Conservation (phyloP, 163 green algal genomes). For the Coccomyxa subellipsoidea region DNA sequence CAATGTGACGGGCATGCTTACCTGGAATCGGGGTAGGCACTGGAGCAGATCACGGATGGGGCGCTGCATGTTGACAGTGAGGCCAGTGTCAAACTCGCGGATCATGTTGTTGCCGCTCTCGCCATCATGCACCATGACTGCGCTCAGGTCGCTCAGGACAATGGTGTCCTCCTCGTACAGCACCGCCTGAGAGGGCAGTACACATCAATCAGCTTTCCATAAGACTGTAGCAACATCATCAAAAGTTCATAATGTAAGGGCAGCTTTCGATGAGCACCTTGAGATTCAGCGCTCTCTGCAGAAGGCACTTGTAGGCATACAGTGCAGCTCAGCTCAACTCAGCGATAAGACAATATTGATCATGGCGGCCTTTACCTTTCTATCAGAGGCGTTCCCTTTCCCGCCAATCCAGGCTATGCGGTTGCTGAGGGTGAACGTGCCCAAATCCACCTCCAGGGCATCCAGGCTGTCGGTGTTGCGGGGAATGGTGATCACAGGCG, state of each 20-base stretch:
- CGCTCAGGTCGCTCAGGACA: slow-evolving; percentile 36
- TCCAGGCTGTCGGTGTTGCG: slow-evolving; percentile 48
- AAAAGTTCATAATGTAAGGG: no score
- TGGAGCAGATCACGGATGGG: slow-evolving; percentile 25
- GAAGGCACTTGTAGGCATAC: no score
- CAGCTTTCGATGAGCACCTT: no score
- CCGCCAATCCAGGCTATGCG: slow-evolving; percentile 36
- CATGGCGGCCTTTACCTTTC: no score
- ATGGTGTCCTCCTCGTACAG: slow-evolving; percentile 45
- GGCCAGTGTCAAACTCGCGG: slow-evolving; percentile 48
- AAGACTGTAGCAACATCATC: no score
- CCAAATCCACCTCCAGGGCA: slow-evolving; percentile 67
- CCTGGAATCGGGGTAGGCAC: slow-evolving; percentile 17
- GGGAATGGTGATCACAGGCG: slow-evolving; percentile 75
- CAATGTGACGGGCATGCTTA: neutral
- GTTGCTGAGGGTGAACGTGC: slow-evolving; percentile 56
- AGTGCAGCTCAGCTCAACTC: no score
- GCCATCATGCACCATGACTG: slow-evolving; percentile 20
- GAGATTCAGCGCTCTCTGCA: no score
- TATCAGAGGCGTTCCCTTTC: neutral
- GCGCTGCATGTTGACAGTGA: slow-evolving; percentile 18
- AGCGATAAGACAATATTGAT: no score
- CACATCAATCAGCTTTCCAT: neutral
- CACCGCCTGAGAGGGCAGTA: slow-evolving; percentile 15
- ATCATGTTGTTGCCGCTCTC: slow-evolving; percentile 63